These are phyloP conservation scores for Zizania latifolia DNA, from an alignment of 176 grass and related monocot genomes.

Conservation along the genomic window DNA sequence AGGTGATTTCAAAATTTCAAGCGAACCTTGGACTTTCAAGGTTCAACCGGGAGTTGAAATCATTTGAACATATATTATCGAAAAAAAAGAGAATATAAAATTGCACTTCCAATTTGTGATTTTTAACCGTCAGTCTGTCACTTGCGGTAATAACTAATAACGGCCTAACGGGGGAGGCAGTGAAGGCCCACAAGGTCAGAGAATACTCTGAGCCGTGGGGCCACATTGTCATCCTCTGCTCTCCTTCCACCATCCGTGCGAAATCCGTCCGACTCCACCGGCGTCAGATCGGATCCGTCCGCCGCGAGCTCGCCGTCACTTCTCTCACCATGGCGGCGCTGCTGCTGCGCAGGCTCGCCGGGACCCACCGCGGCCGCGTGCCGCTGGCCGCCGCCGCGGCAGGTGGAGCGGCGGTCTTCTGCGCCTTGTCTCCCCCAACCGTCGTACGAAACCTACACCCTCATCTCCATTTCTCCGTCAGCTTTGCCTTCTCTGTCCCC, in stretches of 20 bases:
- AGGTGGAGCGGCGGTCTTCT: slow-evolving; percentile 50
- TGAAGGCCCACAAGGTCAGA: not conserved
- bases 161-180: not conserved
- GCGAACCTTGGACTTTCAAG: not conserved
- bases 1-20: not conserved
- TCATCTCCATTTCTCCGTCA: slow-evolving; percentile 21
- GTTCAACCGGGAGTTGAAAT: not conserved
- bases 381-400: slow-evolving; percentile 48
- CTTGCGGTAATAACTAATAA: not conserved
- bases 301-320: not conserved
- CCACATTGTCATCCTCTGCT: not conserved
- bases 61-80: not conserved
- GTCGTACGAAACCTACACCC: slow-evolving; percentile 30
- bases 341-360: slow-evolving; percentile 54
- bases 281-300: slow-evolving; percentile 34
- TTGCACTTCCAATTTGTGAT: not conserved
- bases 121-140: not conserved
- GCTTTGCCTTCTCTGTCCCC: slow-evolving; percentile 8
- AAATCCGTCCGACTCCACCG: not conserved
- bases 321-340: slow-evolving; percentile 51
- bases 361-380: slow-evolving; percentile 25
- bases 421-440: slow-evolving; percentile 34
- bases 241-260: not conserved
- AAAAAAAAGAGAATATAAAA: not conserved
- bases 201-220: not conserved